Conservation (phyloP, 148 eudicot genomes). For the Rheum nobile region DNA sequence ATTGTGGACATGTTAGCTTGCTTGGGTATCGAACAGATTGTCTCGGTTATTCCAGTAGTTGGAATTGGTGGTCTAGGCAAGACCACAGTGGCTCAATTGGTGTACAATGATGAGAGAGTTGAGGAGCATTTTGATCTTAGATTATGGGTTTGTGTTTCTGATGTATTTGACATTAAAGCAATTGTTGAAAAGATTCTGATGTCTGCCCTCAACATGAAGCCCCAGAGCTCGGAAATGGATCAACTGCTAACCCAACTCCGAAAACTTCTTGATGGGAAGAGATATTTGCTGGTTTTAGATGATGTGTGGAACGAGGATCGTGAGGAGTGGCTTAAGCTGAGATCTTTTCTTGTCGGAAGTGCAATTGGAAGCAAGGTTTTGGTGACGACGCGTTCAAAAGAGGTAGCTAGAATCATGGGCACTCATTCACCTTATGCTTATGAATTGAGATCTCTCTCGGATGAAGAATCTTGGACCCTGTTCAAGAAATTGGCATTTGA, state of each 20-base stretch:
- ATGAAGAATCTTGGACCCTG: slow-evolving; percentile 19
- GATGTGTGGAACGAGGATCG: slow-evolving; percentile 24
- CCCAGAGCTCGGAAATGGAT: neutral
- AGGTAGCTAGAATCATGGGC: slow-evolving; percentile 18
- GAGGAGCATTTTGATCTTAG: slow-evolving; percentile 10
- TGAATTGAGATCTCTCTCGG: slow-evolving; percentile 16
- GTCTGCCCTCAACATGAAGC: slow-evolving; percentile 12
- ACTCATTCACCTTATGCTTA: neutral
- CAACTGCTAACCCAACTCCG: slow-evolving; percentile 4
- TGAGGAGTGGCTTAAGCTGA: slow-evolving; percentile 13
- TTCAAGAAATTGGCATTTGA: slow-evolving; percentile 13
- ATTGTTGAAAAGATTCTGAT: slow-evolving; percentile 12
- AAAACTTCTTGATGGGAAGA: slow-evolving; percentile 10
- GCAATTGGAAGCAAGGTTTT: slow-evolving; percentile 17
- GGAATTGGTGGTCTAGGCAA: neutral
- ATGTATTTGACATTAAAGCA: slow-evolving; percentile 14
- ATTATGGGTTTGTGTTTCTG: slow-evolving; percentile 22
- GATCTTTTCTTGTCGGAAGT: slow-evolving; percentile 6
- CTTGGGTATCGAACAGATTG: neutral
- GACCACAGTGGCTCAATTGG: neutral
- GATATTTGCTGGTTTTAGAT: slow-evolving; percentile 13
- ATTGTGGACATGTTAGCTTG: neutral
- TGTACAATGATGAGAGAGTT: neutral
- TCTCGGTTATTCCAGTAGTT: neutral
- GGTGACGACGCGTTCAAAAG: slow-evolving; percentile 24